phyloP scores from a whole-genome alignment of 495 filamentous ascomycete genomes.

The Penicillium fimorum region DNA sequence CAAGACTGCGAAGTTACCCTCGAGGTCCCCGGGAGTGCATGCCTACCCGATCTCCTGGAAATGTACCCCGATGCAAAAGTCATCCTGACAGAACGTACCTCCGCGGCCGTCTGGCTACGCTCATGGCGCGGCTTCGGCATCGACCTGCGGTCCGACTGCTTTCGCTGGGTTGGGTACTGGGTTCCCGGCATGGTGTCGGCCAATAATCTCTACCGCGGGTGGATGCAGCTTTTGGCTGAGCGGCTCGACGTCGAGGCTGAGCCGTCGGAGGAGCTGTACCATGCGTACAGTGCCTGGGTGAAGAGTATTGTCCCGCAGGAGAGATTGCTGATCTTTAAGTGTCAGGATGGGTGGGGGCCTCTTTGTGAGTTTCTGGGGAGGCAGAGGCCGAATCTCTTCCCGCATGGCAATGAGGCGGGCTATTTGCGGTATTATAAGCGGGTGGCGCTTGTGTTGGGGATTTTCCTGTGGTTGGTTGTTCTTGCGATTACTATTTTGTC shows the following conservation, averaged over 20 bases:
- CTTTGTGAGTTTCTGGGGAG: slow-evolving; percentile 48
- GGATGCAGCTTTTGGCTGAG: slow-evolving; percentile 10
- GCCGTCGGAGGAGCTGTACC: slow-evolving; percentile 13
- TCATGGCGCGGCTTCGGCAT: slow-evolving; percentile 23
- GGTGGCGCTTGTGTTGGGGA: neutral
- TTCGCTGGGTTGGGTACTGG: slow-evolving; percentile 1
- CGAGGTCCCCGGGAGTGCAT: slow-evolving; percentile 28
- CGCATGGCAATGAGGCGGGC: slow-evolving; percentile 34
- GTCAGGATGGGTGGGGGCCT: slow-evolving; percentile 51
- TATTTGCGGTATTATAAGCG: slow-evolving; percentile 4
- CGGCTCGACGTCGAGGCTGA: slow-evolving; percentile 16
- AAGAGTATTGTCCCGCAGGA: slow-evolving; percentile 42
- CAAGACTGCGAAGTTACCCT: slow-evolving; percentile 56
- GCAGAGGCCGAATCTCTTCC: slow-evolving; percentile 43
- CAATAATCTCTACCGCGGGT: slow-evolving; percentile 18
- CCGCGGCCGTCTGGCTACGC: slow-evolving; percentile 13
- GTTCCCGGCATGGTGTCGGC: slow-evolving; percentile 25
- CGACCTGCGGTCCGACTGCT: slow-evolving; percentile 13
- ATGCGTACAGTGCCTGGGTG: slow-evolving; percentile 33
- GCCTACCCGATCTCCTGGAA: slow-evolving; percentile 27
- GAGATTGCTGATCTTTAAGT: slow-evolving; percentile 44
- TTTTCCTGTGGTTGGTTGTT: slow-evolving; percentile 2
- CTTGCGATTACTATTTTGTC: neutral
- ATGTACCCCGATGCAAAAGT: slow-evolving; percentile 33
- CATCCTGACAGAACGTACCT: slow-evolving; percentile 29